phyloP scores from a whole-genome alignment of 352 stramenopile species.

The Phytophthora megakarya region DNA sequence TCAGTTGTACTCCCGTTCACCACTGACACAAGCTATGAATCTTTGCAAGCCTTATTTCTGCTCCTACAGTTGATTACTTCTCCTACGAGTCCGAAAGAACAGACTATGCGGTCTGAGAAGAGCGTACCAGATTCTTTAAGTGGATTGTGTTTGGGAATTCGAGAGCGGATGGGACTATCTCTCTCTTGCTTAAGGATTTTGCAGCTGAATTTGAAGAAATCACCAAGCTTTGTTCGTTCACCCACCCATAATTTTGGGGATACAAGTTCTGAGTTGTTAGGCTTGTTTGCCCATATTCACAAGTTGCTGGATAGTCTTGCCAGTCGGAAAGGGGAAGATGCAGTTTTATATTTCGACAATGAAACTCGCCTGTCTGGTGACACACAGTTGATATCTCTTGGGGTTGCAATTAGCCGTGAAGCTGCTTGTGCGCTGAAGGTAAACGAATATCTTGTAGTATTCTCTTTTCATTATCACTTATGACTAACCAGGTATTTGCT shows the following conservation, averaged over 20 bases:
- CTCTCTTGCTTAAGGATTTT: constrained; percentile 52
- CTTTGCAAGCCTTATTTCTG: constrained; percentile 33
- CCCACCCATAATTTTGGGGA: neutral
- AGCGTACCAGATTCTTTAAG: neutral
- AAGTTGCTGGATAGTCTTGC: constrained; percentile 27
- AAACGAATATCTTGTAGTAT: neutral
- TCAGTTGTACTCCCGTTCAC: constrained; percentile 43
- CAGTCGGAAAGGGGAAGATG: neutral
- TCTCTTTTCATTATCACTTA: neutral
- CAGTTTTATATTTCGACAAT: constrained; percentile 12
- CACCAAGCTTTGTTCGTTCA: neutral
- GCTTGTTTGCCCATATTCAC: constrained; percentile 24
- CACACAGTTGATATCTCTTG: constrained; percentile 9
- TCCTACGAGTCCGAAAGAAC: constrained; percentile 5
- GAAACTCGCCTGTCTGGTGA: neutral
- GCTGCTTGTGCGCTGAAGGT: constrained; percentile 55
- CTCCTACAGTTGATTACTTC: constrained; percentile 29
- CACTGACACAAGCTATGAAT: constrained; percentile 40
- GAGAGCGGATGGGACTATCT: constrained; percentile 34
- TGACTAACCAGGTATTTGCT: constrained; percentile 6
- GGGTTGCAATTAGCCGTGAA: constrained; percentile 40
- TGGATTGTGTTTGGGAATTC: neutral
- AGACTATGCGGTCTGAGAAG: neutral
- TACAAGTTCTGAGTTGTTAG: neutral
- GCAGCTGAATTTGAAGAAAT: constrained; percentile 50